These are phyloP conservation scores for Candida pseudofarinosa DNA, from an alignment of 805 yeast species.

Conservation along the genomic window DNA sequence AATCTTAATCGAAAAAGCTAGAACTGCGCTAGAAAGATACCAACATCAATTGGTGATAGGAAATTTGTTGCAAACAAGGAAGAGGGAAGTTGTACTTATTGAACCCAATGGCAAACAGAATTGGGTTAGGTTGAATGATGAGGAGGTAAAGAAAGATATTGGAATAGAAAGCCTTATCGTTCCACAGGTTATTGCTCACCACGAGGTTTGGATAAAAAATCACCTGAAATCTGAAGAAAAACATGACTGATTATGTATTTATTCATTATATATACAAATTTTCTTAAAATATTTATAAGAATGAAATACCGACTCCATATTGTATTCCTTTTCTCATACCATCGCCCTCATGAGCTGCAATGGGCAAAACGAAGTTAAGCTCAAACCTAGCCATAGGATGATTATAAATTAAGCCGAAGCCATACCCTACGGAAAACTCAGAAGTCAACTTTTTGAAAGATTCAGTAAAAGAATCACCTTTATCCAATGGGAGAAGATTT, in stretches of 20 bases:
- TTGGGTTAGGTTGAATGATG: slow-evolving; percentile 51
- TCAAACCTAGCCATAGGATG: slow-evolving; percentile 60
- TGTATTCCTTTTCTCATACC: slow-evolving; percentile 50
- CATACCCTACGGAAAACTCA: slow-evolving; percentile 37
- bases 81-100: slow-evolving; percentile 83
- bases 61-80: slow-evolving; percentile 83
- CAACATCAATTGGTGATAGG: slow-evolving; percentile 95
- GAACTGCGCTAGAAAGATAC: slow-evolving; percentile 75
- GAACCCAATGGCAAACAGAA: slow-evolving; percentile 37
- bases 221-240: slow-evolving; percentile 1
- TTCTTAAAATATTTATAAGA: slow-evolving; percentile 30
- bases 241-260: too few species aligned
- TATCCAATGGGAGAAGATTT: slow-evolving; percentile 29
- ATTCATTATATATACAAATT: not conserved
- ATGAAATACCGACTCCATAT: slow-evolving; percentile 58
- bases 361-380: slow-evolving; percentile 51
- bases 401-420: slow-evolving; percentile 48
- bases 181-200: slow-evolving; percentile 68
- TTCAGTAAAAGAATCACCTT: slow-evolving; percentile 3
- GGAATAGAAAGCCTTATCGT: slow-evolving; percentile 80
- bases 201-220: slow-evolving; percentile 54
- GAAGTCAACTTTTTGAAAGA: slow-evolving; percentile 4
- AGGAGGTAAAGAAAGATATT: slow-evolving; percentile 34
- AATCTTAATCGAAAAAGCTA: slow-evolving; percentile 71
- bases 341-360: slow-evolving; percentile 43